These are phyloP conservation scores for Aureobasidium zeae DNA, from an alignment of 2,329 filamentous ascomycete species.

Conservation along the genomic window DNA sequence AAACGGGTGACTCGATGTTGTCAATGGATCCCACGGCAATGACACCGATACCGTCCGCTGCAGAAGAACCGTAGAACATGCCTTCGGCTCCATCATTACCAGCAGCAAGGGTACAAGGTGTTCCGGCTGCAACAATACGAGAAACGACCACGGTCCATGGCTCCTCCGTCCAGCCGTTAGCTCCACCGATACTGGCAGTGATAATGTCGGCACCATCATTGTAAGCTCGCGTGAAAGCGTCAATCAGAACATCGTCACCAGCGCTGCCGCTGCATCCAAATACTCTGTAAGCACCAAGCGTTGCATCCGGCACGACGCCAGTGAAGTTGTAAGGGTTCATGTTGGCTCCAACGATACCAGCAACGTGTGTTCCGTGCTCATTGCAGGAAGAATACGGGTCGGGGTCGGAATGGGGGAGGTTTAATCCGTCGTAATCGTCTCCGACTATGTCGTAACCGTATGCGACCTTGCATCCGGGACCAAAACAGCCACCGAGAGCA, in stretches of 20 bases:
- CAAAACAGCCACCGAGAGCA: conserved; percentile 56
- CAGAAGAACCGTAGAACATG: conserved; percentile 38
- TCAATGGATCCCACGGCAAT: conserved; percentile 40
- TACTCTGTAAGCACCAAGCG: conserved; percentile 48
- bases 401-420: conserved; percentile 36
- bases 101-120: conserved; percentile 43
- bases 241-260: conserved; percentile 49
- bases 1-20: conserved; percentile 27
- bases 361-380: conserved; percentile 54
- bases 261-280: conserved; percentile 47
- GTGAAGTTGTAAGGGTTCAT: conserved; percentile 45
- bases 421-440: conserved; percentile 33
- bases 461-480: conserved; percentile 48
- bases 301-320: conserved; percentile 49
- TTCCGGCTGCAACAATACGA: conserved; percentile 38
- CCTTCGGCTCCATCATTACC: conserved; percentile 44
- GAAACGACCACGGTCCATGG: conserved; percentile 35
- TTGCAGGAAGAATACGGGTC: conserved; percentile 48
- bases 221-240: conserved; percentile 51
- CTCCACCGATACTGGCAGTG: conserved; percentile 29
- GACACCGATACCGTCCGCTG: conserved; percentile 36
- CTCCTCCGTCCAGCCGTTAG: conserved; percentile 28
- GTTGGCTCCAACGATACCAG: conserved; percentile 54
- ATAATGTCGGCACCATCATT: conserved; percentile 40
- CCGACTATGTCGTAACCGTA: conserved; percentile 49